phyloP scores from a whole-genome alignment of 306 rosid genomes.

The Begonia masoniana region DNA sequence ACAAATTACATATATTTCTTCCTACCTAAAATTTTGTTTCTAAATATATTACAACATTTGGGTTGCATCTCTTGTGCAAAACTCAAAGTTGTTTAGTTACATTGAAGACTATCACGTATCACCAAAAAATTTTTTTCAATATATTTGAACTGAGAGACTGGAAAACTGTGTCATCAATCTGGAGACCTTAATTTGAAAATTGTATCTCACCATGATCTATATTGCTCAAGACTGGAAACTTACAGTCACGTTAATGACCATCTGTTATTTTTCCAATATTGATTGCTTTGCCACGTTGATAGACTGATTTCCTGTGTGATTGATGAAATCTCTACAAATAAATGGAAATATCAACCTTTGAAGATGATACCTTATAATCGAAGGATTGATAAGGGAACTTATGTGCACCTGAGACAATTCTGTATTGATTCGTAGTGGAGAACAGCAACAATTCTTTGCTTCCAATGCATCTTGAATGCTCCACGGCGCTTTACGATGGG shows the following conservation, averaged over 20 bases:
- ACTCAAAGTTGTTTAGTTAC: not conserved
- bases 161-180: not conserved
- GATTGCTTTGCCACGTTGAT: slow-evolving; percentile 35
- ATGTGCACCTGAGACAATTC: slow-evolving; percentile 66
- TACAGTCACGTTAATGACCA: slow-evolving; percentile 26
- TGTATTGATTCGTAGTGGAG: slow-evolving; percentile 63
- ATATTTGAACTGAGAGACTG: not conserved
- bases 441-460: slow-evolving; percentile 60
- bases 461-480: slow-evolving; percentile 31
- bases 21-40: no score
- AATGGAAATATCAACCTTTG: slow-evolving; percentile 1
- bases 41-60: not conserved
- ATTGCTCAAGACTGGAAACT: not conserved
- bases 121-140: not conserved
- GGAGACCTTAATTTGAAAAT: slow-evolving; percentile 7
- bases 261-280: slow-evolving; percentile 23
- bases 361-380: not conserved
- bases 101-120: slow-evolving; percentile 19
- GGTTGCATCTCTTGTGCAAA: slow-evolving; percentile 13
- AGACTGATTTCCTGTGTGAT: slow-evolving; percentile 24
- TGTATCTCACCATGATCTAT: not conserved
- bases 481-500: slow-evolving; percentile 74
- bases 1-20: no score
- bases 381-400: not conserved
- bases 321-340: slow-evolving; percentile 55